These are phyloP conservation scores for Cryptococcus sp. DNA, from an alignment of 1,284 basidiomycete genomes.

Conservation along the genomic window DNA sequence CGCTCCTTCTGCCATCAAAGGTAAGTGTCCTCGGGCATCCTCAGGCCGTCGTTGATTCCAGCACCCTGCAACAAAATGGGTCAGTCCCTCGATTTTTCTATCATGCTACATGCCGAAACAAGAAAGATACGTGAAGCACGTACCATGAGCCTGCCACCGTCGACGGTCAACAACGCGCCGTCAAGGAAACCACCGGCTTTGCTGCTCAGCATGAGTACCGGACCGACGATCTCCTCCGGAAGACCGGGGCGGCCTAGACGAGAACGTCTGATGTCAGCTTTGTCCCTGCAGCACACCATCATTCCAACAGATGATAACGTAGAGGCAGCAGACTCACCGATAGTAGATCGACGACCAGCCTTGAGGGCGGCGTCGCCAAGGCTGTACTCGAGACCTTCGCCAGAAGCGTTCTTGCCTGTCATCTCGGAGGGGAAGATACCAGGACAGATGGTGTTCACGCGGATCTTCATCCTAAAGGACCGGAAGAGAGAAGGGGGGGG, in stretches of 20 bases:
- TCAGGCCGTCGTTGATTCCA: slow-evolving; percentile 35
- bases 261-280: neutral
- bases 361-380: slow-evolving; percentile 20
- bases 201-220: slow-evolving; percentile 39
- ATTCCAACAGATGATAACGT: neutral
- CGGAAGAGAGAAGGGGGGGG: neutral
- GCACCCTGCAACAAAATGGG: slow-evolving; percentile 15
- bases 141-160: slow-evolving; percentile 45
- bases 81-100: neutral
- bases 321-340: slow-evolving; percentile 21
- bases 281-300: neutral
- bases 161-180: slow-evolving; percentile 41
- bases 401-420: slow-evolving; percentile 25
- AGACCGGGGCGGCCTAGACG: slow-evolving; percentile 38
- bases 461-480: slow-evolving; percentile 34
- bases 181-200: slow-evolving; percentile 44
- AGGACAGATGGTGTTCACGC: slow-evolving; percentile 39
- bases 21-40: slow-evolving; percentile 30
- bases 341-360: slow-evolving; percentile 33
- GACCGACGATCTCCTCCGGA: slow-evolving; percentile 47
- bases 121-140: slow-evolving; percentile 6
- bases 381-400: slow-evolving; percentile 22
- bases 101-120: neutral
- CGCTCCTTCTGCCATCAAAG: neutral
- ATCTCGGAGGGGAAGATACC: slow-evolving; percentile 45